phyloP scores from a whole-genome alignment of 2,329 filamentous ascomycete genomes.

The Ophiostoma quercus region DNA sequence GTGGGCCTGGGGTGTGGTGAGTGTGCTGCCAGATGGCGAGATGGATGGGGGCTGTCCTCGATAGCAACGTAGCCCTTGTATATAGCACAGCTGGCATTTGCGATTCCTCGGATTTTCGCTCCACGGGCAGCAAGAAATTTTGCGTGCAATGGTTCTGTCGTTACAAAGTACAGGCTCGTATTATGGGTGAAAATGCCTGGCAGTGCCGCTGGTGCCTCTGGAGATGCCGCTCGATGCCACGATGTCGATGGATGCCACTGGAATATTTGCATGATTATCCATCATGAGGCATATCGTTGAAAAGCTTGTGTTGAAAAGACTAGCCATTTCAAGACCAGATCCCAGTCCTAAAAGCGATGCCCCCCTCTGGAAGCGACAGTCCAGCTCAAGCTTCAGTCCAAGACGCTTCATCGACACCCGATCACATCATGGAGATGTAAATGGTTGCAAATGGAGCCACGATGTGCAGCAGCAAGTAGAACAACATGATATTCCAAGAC shows the following conservation, averaged over 20 bases:
- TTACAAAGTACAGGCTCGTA: neutral
- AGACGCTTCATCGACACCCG: neutral
- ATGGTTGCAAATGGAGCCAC: neutral
- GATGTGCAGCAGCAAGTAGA: neutral
- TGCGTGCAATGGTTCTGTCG: neutral
- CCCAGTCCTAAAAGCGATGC: neutral
- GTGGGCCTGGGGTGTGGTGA: neutral
- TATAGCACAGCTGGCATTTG: neutral
- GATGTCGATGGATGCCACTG: neutral
- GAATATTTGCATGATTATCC: neutral
- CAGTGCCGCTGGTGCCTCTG: neutral
- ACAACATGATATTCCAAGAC: neutral
- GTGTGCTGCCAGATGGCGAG: constrained; percentile 8
- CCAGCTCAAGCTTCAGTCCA: constrained; percentile 6
- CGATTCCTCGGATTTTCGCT: neutral
- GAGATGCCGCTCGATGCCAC: neutral
- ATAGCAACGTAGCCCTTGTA: constrained; percentile 5
- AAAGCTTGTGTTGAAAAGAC: constrained; percentile 1
- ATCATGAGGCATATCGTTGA: neutral
- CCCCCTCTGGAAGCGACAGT: neutral
- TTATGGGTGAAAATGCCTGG: neutral
- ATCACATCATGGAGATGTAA: neutral
- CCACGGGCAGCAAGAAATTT: neutral
- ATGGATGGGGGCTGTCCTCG: neutral
- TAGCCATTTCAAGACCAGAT: neutral